Conservation (phyloP, 2,329 filamentous ascomycete species). For the Hypoxylon sp. region DNA sequence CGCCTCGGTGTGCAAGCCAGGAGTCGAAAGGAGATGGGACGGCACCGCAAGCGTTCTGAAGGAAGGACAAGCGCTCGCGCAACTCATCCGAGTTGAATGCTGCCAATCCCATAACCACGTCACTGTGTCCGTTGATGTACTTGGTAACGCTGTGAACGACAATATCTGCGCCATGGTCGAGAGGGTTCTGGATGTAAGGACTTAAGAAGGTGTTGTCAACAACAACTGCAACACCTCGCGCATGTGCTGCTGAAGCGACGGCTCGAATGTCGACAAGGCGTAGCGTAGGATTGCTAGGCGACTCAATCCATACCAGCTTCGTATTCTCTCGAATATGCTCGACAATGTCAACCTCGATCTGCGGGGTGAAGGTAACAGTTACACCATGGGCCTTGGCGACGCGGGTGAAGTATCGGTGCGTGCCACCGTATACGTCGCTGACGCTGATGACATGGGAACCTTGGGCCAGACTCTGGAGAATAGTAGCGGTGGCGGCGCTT, state of each 20-base stretch:
- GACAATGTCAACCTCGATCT: slow-evolving; percentile 89
- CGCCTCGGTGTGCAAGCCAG: slow-evolving; percentile 96
- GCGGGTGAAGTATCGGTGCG: slow-evolving; percentile 98
- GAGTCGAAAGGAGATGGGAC: slow-evolving; percentile 96
- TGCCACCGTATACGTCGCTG: slow-evolving; percentile 97
- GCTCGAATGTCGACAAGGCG: slow-evolving; percentile 92
- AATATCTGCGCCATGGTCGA: slow-evolving; percentile 95
- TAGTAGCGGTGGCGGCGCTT: slow-evolving; percentile 91
- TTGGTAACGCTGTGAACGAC: slow-evolving; percentile 98
- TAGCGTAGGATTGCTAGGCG: slow-evolving; percentile 93
- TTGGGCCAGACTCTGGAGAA: slow-evolving; percentile 91
- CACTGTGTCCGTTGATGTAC: slow-evolving; percentile 98
- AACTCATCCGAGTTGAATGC: slow-evolving; percentile 92
- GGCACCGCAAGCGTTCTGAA: slow-evolving; percentile 97
- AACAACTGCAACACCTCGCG: slow-evolving; percentile 92
- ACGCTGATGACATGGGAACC: slow-evolving; percentile 97
- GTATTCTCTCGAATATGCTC: slow-evolving; percentile 90
- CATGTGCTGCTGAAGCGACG: slow-evolving; percentile 85
- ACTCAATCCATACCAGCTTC: slow-evolving; percentile 97
- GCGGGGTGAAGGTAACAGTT: slow-evolving; percentile 92
- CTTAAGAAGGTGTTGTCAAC: slow-evolving; percentile 99
- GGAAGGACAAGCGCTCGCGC: slow-evolving; percentile 83
- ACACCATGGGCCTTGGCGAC: slow-evolving; percentile 96
- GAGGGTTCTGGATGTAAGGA: slow-evolving; percentile 96
- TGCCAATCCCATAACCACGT: slow-evolving; percentile 97